Evolutionary conservation across 345 rosid species (phyloP), one percentile per base, ranked within the genome.

Genomic region (Sisymbrium altissimum): DNA sequence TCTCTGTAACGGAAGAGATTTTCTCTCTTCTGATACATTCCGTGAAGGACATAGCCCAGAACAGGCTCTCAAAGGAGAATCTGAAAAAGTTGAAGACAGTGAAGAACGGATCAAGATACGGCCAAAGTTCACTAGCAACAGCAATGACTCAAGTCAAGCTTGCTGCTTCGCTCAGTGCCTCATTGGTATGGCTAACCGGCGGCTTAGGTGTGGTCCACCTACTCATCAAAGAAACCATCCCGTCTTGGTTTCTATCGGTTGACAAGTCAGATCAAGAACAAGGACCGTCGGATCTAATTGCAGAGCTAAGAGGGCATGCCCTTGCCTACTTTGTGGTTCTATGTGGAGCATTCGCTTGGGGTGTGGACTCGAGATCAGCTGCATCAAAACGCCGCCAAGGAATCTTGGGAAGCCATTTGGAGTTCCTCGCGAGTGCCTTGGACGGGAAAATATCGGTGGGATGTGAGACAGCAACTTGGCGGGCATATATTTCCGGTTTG

Each of bases 341-440:
- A 41, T 87, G 91, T 15, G 94, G 96, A 64, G 86, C 97, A 48
- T 88, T 92, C 19, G 92, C 96, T 6, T 95, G 99, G 99, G 98
- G 99, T 1, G 73, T 95, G 3, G 96, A 90, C 64, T 87, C 94
- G 0, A 78, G 89, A 25, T 79, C 90, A 9, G 73, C 94, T 8
- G 83, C 88, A 55, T 87, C 98, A 19, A 90, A 81, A 78, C 79
- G 92, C 14, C 86, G 98, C n/a, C 85, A 87, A 0, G 83, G 81
- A 38, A 80, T 92, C 65, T 81, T 92, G 3, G 85, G 86, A 10
- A 36, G 71, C 45, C 98, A 95, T 71, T 73, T 95, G 81, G 91
- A 88, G 81, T 92, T 90, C 75, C 81, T 95, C 0, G 96, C 99
- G 0, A 87, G 91, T 60, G 94, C 82, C 25, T 80, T 92, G 4